Evolutionary conservation across 495 filamentous ascomycete species (phyloP).

Genomic region (Achaetomiella virescens): DNA sequence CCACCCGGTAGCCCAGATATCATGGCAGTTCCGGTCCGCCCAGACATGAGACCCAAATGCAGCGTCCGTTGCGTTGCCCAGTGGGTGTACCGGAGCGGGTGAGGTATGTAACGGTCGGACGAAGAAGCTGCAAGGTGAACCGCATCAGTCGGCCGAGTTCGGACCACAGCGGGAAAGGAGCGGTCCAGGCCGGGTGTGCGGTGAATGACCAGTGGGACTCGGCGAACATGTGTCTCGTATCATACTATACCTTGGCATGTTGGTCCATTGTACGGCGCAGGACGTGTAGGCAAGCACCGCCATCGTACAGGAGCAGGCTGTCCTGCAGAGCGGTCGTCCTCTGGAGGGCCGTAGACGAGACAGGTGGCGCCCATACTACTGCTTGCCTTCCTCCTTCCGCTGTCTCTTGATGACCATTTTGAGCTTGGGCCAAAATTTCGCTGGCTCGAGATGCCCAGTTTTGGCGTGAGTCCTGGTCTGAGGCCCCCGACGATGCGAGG

Average conservation of each 20-base stretch:
- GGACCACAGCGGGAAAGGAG: background rate
- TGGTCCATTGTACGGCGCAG: constrained; percentile 1
- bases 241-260: background rate
- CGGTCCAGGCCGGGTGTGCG: background rate
- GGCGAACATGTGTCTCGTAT: background rate
- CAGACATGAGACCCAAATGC: too few relatives aligned
- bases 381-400: background rate
- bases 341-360: background rate
- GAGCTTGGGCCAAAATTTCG: background rate
- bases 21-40: too few relatives aligned
- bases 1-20: too few relatives aligned
- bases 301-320: constrained; percentile 14
- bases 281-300: constrained; percentile 7
- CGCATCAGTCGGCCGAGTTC: too few relatives aligned
- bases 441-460: background rate
- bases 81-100: too few relatives aligned
- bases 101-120: too few relatives aligned
- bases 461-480: background rate
- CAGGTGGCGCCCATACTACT: background rate
- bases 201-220: constrained; percentile 2
- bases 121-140: background rate
- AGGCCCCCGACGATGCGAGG: background rate
- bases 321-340: background rate
- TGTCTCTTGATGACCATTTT: background rate
- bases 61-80: too few relatives aligned